These are phyloP conservation scores for Favolaschia claudopus DNA, from an alignment of 768 basidiomycete species.

Conservation along the genomic window DNA sequence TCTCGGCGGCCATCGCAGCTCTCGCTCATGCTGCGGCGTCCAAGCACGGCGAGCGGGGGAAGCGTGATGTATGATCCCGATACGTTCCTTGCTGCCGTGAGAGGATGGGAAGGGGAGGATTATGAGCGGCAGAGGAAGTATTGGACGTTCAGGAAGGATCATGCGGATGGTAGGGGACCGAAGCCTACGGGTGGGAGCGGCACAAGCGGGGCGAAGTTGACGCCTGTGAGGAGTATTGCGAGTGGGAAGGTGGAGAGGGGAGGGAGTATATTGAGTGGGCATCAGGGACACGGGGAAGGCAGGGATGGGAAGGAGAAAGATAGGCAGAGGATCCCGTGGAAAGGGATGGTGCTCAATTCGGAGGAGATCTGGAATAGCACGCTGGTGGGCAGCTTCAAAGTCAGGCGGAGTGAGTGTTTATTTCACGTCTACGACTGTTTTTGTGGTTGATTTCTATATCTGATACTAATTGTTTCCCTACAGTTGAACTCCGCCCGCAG, in stretches of 20 bases:
- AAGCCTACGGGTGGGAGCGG: slow-evolving; percentile 13
- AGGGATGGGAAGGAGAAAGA: slow-evolving; percentile 24
- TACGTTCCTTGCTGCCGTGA: slow-evolving; percentile 49
- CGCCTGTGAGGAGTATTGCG: slow-evolving; percentile 39
- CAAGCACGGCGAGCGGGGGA: slow-evolving; percentile 50
- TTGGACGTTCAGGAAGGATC: slow-evolving; percentile 70
- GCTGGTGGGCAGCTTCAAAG: slow-evolving; percentile 69
- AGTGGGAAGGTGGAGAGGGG: slow-evolving; percentile 28
- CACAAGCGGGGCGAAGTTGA: slow-evolving; percentile 37
- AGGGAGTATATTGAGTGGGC: slow-evolving; percentile 24
- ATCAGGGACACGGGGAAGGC: too few relatives aligned
- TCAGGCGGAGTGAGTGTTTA: slow-evolving; percentile 52
- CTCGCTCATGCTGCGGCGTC: slow-evolving; percentile 40
- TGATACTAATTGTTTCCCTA: neutral
- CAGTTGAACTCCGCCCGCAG: slow-evolving; percentile 61
- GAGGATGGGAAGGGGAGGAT: slow-evolving; percentile 52
- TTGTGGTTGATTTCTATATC: neutral
- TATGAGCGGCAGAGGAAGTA: slow-evolving; percentile 52
- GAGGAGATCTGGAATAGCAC: slow-evolving; percentile 76
- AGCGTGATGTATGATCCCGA: slow-evolving; percentile 47
- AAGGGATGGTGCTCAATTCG: slow-evolving; percentile 57
- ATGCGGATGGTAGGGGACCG: slow-evolving; percentile 41
- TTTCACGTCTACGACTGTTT: neutral
- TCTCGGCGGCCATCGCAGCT: slow-evolving; percentile 34
- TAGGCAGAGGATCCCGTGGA: slow-evolving; percentile 43